Evolutionary conservation across 2,329 filamentous ascomycete genomes (phyloP), one percentile per base, ranked within the genome.

Genomic region (Pseudogymnoascus sp.): DNA sequence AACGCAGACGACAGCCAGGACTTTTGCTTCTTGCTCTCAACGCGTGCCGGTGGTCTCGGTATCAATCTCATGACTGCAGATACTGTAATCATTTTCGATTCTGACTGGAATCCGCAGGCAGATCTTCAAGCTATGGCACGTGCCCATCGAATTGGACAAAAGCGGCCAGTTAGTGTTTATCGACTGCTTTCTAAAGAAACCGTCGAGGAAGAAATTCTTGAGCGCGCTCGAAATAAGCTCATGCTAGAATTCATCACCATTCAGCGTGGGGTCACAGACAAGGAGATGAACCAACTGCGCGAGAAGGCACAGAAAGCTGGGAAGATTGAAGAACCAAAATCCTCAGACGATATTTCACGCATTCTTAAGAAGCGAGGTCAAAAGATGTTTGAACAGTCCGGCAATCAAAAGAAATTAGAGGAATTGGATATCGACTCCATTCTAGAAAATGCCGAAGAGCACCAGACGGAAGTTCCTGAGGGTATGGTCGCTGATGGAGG

Each of bases 1-100:
- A 99, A 99, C 71, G 91, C 92, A n/a, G 90, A 93, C 1, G 91
- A 87, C 9, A 99, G 94, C 73, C 89, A 91, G 3, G 95, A 99
- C 71, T 99, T 99, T 71, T 96, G 91, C 71, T 99, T 99, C 74
- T 79, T 99, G 48, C 82, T 99, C 1, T 99, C 94, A 2, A 99
- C 94, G 1, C 86, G 94, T 71, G 94, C 94, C 61, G 94, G 94
- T 79, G 94, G 94, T 74, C 81, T 99, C n/a, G 94, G 94, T 65
- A 99, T 99, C 79, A 99, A 99, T 70, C 77, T 99, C 61, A 99
- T 97, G 91, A 97, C 94, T 25, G 94, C 94, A 6, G 95, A 99
- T 71, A 99, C 94, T 0, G 94, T 99, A 67, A 88, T 99, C 69
- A 88, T 99, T 48, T 99, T 97, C 70, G 95, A 99, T 74, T 97